Conservation (phyloP, 2,329 filamentous ascomycete genomes). For the Diaporthe destruens region DNA sequence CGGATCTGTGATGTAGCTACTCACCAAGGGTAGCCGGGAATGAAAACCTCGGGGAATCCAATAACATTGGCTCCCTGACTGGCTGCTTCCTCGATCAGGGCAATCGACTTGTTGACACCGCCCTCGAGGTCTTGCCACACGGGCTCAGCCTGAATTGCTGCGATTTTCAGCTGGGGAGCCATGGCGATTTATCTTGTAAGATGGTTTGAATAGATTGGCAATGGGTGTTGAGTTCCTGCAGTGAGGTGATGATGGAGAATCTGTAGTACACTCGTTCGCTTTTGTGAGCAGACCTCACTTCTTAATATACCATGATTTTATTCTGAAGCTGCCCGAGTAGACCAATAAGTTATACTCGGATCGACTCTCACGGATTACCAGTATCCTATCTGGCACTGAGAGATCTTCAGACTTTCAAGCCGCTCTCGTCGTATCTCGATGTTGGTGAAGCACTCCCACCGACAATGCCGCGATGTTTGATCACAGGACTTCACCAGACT, state of each 20-base stretch:
- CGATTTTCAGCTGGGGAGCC: constrained; percentile 25
- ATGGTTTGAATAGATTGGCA: not conserved
- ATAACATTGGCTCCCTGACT: constrained; percentile 51
- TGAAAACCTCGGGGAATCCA: constrained; percentile 60
- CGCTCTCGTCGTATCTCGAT: not conserved
- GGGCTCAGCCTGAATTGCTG: constrained; percentile 32
- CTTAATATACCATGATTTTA: not conserved
- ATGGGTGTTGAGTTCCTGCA: not conserved
- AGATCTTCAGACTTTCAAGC: not conserved
- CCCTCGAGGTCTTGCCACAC: constrained; percentile 34
- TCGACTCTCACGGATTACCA: not conserved
- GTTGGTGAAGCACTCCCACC: not conserved
- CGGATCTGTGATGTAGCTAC: constrained; percentile 33
- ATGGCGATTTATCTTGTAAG: not conserved
- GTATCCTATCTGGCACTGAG: not conserved
- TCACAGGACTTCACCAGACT: not conserved
- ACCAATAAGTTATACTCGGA: no score
- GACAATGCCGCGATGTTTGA: not conserved
- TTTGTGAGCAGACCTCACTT: not conserved
- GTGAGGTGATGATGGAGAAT: not conserved
- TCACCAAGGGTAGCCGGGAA: constrained; percentile 61
- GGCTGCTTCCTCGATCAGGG: constrained; percentile 50
- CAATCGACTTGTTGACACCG: constrained; percentile 48
- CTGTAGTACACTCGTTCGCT: not conserved
- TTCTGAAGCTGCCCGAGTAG: not conserved